phyloP scores from a whole-genome alignment of 202 grass and related monocot genomes.

The Dendrocalamus latiflorus region DNA sequence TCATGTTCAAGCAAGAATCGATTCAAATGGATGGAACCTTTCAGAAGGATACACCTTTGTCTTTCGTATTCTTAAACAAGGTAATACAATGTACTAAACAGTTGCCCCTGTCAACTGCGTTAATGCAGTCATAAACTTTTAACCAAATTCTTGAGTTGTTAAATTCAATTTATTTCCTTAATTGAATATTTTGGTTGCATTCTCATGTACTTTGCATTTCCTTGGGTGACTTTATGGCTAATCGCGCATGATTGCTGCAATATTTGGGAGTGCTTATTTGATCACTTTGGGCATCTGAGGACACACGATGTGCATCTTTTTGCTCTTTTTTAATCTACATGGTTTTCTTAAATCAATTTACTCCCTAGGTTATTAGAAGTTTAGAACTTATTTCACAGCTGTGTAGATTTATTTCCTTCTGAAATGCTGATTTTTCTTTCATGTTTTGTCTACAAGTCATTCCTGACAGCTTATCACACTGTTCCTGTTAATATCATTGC shows the following conservation, averaged over 20 bases:
- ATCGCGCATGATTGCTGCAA: neutral
- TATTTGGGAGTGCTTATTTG: neutral
- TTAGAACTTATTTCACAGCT: neutral
- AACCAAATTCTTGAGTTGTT: neutral
- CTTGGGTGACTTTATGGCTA: neutral
- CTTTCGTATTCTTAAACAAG: slow-evolving; percentile 4
- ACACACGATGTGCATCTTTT: neutral
- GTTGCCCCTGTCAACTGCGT: neutral
- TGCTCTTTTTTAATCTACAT: neutral
- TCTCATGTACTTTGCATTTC: neutral
- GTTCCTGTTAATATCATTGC: neutral
- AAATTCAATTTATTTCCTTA: slow-evolving; percentile 1
- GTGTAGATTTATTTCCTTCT: slow-evolving; percentile 3
- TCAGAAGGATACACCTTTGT: neutral
- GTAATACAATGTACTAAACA: neutral
- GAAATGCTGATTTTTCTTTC: neutral
- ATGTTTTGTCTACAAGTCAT: neutral
- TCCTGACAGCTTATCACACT: neutral
- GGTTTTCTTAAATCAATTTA: neutral
- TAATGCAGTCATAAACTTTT: slow-evolving; percentile 16
- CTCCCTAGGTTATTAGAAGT: neutral
- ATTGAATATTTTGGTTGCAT: slow-evolving; percentile 12
- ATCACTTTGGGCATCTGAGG: neutral
- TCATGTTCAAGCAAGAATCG: neutral
- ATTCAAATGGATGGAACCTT: neutral